A percentile compares a stretch with the other conserved stretches of the same genome.
Evolutionary conservation across 768 basidiomycete genomes (phyloP).

Genomic region (Hygrocybe coccinea): DNA sequence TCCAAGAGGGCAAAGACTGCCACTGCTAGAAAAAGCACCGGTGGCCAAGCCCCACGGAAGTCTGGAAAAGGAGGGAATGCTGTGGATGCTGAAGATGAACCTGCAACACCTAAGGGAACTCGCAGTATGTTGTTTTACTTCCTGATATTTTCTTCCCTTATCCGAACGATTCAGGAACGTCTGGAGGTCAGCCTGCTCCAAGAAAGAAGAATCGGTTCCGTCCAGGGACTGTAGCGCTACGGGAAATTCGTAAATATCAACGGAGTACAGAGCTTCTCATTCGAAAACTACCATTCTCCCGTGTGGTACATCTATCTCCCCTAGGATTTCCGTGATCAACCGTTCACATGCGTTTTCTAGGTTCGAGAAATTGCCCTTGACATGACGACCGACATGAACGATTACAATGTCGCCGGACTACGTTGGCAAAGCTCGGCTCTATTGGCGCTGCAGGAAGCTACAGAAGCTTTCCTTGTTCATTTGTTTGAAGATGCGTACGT

Average conservation of each 20-base stretch:
- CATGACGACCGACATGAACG: conserved; percentile 75
- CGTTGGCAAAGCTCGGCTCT: conserved; percentile 97
- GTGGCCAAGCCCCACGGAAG: conserved; percentile 50
- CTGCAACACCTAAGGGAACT: neutral
- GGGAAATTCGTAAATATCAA: conserved; percentile 93
- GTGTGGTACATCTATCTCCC: conserved; percentile 57
- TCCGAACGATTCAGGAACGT: conserved; percentile 1
- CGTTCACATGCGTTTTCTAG: conserved; percentile 38
- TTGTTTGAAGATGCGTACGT: conserved; percentile 98
- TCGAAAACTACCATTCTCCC: conserved; percentile 85
- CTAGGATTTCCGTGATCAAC: neutral
- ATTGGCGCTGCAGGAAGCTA: conserved; percentile 92
- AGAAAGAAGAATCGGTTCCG: conserved; percentile 54
- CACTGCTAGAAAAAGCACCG: conserved; percentile 85
- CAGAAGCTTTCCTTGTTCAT: conserved; percentile 91
- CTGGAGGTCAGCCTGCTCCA: neutral
- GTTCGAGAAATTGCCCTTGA: conserved; percentile 93
- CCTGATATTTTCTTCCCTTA: neutral
- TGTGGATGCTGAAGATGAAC: neutral
- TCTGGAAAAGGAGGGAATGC: neutral
- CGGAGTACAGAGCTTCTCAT: conserved; percentile 87
- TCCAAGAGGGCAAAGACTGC: conserved; percentile 47
- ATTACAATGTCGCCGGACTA: conserved; percentile 54
- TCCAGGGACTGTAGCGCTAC: conserved; percentile 84
- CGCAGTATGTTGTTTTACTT: conserved; percentile 4